Evolutionary conservation across 148 eudicot species (phyloP).

Genomic region (Diospyros lotus): DNA sequence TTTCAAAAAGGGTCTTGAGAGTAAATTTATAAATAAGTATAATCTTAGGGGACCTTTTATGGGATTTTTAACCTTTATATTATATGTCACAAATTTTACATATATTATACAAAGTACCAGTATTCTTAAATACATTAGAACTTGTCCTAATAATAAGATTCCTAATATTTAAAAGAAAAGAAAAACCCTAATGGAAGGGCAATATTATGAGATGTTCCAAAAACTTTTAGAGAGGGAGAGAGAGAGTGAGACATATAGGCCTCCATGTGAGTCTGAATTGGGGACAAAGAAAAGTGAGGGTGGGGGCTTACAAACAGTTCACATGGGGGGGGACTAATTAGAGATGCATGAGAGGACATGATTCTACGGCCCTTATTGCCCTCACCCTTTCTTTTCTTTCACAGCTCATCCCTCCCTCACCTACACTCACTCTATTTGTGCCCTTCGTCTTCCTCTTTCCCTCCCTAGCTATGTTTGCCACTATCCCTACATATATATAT

Average conservation of each 20-base stretch:
- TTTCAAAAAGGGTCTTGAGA: too few species aligned
- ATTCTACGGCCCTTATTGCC: neutral
- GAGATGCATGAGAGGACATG: neutral
- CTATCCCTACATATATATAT: neutral
- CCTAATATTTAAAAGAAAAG: too few species aligned
- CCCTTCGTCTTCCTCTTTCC: neutral
- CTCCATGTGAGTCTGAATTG: conserved; percentile 34
- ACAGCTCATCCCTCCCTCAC: conserved; percentile 21
- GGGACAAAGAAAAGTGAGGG: conserved; percentile 33
- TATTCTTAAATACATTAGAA: too few species aligned
- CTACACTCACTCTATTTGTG: neutral
- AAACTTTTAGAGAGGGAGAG: conserved; percentile 9
- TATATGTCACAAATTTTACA: too few species aligned
- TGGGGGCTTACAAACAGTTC: conserved; percentile 24
- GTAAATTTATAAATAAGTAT: too few species aligned
- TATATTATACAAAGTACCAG: too few species aligned
- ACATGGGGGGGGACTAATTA: conserved; percentile 26
- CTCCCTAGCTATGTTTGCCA: neutral
- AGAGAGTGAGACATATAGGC: neutral
- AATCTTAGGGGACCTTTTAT: too few species aligned
- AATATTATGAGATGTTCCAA: neutral
- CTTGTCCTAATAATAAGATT: too few species aligned
- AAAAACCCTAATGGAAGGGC: too few species aligned
- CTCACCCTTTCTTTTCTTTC: conserved; percentile 12
- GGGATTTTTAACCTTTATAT: too few species aligned